A percentile compares a stretch with the other conserved stretches of the same genome.
Evolutionary conservation across 345 rosid species (phyloP).

Genomic region (Litchi chinensis): DNA sequence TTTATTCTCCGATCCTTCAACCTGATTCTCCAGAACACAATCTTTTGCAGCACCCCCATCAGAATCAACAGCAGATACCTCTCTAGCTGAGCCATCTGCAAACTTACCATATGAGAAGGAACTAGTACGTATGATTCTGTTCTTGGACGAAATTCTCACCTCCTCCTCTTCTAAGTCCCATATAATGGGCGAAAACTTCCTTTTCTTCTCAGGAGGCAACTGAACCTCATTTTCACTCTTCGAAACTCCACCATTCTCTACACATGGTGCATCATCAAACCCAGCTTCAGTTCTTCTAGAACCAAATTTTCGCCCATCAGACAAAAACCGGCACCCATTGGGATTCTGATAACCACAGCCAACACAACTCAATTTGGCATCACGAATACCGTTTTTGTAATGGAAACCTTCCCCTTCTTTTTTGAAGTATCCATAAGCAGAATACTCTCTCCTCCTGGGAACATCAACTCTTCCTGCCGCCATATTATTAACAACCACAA

Average conservation of each 20-base stretch:
- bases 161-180: slow-evolving; percentile 51
- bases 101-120: slow-evolving; percentile 19
- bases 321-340: slow-evolving; percentile 4
- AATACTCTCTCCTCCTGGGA: slow-evolving; percentile 44
- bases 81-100: slow-evolving; percentile 15
- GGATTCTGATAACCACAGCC: background rate
- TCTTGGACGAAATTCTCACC: slow-evolving; percentile 32
- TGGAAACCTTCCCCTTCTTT: slow-evolving; percentile 29
- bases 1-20: slow-evolving; percentile 21
- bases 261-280: slow-evolving; percentile 16
- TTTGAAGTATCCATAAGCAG: slow-evolving; percentile 19
- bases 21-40: slow-evolving; percentile 7
- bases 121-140: slow-evolving; percentile 18
- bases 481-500: slow-evolving; percentile 67
- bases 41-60: slow-evolving; percentile 27
- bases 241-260: slow-evolving; percentile 24
- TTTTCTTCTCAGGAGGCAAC: slow-evolving; percentile 51
- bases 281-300: slow-evolving; percentile 25
- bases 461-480: slow-evolving; percentile 71
- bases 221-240: slow-evolving; percentile 30
- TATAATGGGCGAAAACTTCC: slow-evolving; percentile 61
- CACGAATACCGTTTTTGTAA: slow-evolving; percentile 35
- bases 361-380: slow-evolving; percentile 14
- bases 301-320: background rate
- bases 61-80: slow-evolving; percentile 13